Base-by-base conservation (phyloP, 306 rosid genomes). In the Leucaena leucocephala region DNA sequence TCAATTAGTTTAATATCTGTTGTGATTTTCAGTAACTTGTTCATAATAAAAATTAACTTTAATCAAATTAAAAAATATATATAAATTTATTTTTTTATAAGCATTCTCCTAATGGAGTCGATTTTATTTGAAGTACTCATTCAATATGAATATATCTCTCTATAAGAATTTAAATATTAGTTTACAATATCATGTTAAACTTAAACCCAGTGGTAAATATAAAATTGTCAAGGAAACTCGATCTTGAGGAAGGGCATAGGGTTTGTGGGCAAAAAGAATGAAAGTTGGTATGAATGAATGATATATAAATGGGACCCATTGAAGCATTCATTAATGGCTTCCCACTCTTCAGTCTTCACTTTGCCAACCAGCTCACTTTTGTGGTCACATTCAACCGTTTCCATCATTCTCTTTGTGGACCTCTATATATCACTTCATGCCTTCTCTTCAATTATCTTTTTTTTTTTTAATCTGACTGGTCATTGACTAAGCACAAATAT, bases 361-460 rank as follows among this genome's bases (percentile, higher is more conserved):
- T 80, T 81, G 39, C 72, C 38, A 76, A 90, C 81, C 82, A 81
- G 79, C 82, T 74, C 84, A 81, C 74, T 87, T 67, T 87, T 72
- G 36, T 83, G 72, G 77, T 43, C 72, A 16, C 58, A 76, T 85
- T 91, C 91, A 85, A 87, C 67, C 71, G 72, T 91, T 85, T 84
- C 82, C 91, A 89, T 88, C 91, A 89, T 89, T 85, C 85, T 75
- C 55, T 89, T 15, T 76, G 78, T 67, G 87, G 85, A 78, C 83
- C 90, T 76, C 77, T 66, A 76, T 49, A 42, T 46, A 17, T 68
- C 48, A 15, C 40, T 62, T 72, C 59, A 57, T 83, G 72, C 27
- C 21, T 63, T 17, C 33, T 63, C 12, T 35, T 33, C 40, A 36
- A 16, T 52, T 27, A 27, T 27, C 27, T 27, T 27, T 27, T 27